A percentile compares a stretch with the other conserved stretches of the same genome.
phyloP scores from a whole-genome alignment of 345 rosid species.

The Mangifera indica region DNA sequence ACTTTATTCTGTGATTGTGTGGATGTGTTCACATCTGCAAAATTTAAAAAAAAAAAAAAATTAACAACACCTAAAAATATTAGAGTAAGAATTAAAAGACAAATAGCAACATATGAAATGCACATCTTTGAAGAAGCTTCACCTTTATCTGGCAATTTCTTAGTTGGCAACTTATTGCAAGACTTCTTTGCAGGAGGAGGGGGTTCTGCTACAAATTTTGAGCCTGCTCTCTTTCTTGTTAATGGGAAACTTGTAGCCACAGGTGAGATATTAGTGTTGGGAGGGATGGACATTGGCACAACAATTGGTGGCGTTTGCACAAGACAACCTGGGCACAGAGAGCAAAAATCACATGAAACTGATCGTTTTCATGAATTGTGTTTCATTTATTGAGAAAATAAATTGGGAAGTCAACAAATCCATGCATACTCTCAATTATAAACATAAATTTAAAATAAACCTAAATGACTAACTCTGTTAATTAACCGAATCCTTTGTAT shows the following conservation, averaged over 20 bases:
- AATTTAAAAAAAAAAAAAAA: neutral
- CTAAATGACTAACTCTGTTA: neutral
- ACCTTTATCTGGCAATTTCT: constrained; percentile 42
- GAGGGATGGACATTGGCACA: constrained; percentile 36
- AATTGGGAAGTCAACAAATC: neutral
- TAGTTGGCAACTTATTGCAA: constrained; percentile 31
- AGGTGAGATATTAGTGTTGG: constrained; percentile 30
- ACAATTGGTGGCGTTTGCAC: constrained; percentile 34
- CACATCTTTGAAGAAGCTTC: constrained; percentile 14
- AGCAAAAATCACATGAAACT: neutral
- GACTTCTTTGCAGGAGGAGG: constrained; percentile 47
- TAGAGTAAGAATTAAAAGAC: neutral
- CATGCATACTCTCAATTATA: neutral
- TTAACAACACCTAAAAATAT: constrained; percentile 8
- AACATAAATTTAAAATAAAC: neutral
- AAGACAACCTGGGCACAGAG: constrained; percentile 34
- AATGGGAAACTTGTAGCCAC: constrained; percentile 31
- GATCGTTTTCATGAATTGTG: neutral
- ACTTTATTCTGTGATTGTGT: constrained; percentile 20
- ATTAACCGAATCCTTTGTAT: too few species aligned
- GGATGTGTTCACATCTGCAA: constrained; percentile 8
- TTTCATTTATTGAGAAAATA: neutral
- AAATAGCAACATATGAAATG: neutral
- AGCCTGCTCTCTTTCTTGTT: constrained; percentile 50
- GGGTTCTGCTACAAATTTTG: constrained; percentile 31